Evolutionary conservation across 129 eudicot species (phyloP).

Genomic region (Arctium minus): DNA sequence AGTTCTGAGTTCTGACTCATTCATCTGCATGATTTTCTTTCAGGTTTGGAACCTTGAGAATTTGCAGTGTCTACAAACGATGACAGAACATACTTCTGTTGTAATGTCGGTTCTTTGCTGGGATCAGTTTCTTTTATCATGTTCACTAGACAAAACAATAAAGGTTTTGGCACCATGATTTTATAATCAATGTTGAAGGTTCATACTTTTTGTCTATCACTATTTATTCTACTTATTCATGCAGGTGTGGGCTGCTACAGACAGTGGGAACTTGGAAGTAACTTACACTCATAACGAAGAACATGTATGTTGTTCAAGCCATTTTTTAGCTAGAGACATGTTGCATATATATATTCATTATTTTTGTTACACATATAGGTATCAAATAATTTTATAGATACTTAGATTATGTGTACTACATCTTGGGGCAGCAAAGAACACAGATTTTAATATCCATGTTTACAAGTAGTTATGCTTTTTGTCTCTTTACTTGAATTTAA

Average conservation of each 20-base stretch:
- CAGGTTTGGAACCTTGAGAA: constrained; percentile 98
- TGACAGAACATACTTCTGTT: constrained; percentile 73
- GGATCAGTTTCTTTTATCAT: constrained; percentile 91
- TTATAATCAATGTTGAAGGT: not conserved
- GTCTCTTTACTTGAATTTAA: too few relatives aligned
- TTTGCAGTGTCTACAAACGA: constrained; percentile 81
- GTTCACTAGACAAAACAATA: constrained; percentile 85
- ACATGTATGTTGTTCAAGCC: constrained; percentile 48
- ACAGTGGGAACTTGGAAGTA: constrained; percentile 82
- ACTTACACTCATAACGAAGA: constrained; percentile 81
- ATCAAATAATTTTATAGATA: not conserved
- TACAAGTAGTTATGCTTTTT: too few relatives aligned
- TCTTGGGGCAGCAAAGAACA: not conserved
- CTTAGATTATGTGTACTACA: constrained; percentile 1
- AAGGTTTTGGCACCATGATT: constrained; percentile 44
- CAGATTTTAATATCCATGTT: not conserved
- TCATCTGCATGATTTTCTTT: constrained; percentile 14
- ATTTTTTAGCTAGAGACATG: not conserved
- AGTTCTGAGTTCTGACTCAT: not conserved
- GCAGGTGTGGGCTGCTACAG: constrained; percentile 89
- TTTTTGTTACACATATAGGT: not conserved
- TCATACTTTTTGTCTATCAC: not conserved
- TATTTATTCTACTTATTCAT: constrained; percentile 14
- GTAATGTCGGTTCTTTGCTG: constrained; percentile 98
- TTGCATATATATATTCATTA: constrained; percentile 10